Evolutionary conservation across 345 rosid species (phyloP).

Genomic region (Boechera stricta): DNA sequence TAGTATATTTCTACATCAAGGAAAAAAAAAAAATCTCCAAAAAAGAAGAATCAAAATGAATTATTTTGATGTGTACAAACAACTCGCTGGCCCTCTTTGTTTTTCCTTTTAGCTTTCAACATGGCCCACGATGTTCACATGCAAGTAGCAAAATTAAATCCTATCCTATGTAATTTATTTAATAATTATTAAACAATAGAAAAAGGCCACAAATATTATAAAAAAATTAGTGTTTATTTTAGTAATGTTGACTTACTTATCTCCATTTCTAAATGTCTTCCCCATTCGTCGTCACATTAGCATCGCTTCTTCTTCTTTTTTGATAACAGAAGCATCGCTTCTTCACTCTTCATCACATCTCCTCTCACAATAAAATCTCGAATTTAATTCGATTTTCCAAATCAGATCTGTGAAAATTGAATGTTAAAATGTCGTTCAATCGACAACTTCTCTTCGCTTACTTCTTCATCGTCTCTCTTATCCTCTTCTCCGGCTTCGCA

Average conservation of each 20-base stretch:
- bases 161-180: too few relatives aligned
- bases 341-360: conserved; percentile 22
- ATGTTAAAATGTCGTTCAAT: conserved; percentile 32
- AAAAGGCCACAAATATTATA: background rate
- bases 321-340: background rate
- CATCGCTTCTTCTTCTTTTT: background rate
- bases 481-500: conserved; percentile 25
- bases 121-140: too few relatives aligned
- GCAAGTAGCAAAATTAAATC: too few relatives aligned
- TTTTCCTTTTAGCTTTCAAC: too few relatives aligned
- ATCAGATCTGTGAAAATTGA: conserved; percentile 1
- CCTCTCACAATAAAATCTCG: background rate
- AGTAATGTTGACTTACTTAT: conserved; percentile 33
- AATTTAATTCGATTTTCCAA: background rate
- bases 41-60: too few relatives aligned
- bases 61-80: too few relatives aligned
- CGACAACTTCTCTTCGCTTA: conserved; percentile 29
- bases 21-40: too few relatives aligned
- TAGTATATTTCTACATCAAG: too few relatives aligned
- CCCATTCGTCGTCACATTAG: conserved; percentile 13
- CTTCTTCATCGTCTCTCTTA: conserved; percentile 33
- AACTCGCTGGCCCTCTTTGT: too few relatives aligned
- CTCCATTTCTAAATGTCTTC: conserved; percentile 13
- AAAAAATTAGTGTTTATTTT: background rate
- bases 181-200: too few relatives aligned